phyloP scores from a whole-genome alignment of 352 stramenopile species.

The Blastocystis sp. region DNA sequence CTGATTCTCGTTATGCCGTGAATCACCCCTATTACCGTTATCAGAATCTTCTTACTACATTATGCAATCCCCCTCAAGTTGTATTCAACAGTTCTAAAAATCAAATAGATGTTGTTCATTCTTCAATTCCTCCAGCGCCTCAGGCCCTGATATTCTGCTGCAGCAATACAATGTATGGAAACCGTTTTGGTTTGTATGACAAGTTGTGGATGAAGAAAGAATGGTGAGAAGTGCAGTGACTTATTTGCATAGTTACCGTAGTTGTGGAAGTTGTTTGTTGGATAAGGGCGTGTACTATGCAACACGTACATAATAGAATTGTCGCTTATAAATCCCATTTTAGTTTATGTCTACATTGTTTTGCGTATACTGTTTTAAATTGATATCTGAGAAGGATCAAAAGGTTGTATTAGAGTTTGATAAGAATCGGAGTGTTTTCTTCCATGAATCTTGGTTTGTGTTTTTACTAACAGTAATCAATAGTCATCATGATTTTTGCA shows the following conservation, averaged over 20 bases:
- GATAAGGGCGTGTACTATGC: no score
- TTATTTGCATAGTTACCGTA: background rate
- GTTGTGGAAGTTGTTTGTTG: no score
- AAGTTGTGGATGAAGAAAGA: background rate
- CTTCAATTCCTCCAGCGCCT: conserved; percentile 25
- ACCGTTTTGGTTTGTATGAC: conserved; percentile 53
- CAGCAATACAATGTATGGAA: conserved; percentile 4
- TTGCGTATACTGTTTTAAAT: no score
- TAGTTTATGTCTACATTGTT: no score
- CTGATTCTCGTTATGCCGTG: conserved; percentile 28
- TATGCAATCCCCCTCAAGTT: conserved; percentile 45
- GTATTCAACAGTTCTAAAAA: conserved; percentile 12
- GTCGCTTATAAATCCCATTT: no score
- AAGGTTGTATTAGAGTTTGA: background rate
- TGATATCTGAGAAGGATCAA: no score
- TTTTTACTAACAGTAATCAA: background rate
- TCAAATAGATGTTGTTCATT: background rate
- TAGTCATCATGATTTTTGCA: conserved; percentile 1
- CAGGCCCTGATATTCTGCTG: conserved; percentile 60
- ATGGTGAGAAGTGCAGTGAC: background rate
- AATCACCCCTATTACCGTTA: conserved; percentile 61
- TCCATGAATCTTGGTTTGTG: background rate
- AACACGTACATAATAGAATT: no score
- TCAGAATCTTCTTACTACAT: conserved; percentile 24
- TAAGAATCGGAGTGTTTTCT: background rate